Percentiles rank a stretch among this genome's conserved stretches.
phyloP scores from a whole-genome alignment of 2,329 filamentous ascomycete species.

The Verticillium nonalfalfae region DNA sequence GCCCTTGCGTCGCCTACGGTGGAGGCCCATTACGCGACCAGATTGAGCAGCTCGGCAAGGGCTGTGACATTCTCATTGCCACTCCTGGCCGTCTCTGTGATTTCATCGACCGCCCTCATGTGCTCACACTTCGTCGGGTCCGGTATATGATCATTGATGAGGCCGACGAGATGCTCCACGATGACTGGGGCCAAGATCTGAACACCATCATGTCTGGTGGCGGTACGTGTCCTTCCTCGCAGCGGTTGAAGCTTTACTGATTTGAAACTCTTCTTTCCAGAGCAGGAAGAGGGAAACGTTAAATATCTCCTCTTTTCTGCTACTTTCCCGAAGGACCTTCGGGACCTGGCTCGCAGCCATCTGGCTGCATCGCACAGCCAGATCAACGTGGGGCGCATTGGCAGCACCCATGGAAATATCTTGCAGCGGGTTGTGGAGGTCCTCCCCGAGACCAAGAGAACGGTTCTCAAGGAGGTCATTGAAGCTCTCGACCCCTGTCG shows the following conservation, averaged over 20 bases:
- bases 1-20: slow-evolving; percentile 84
- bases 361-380: slow-evolving; percentile 69
- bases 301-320: slow-evolving; percentile 85
- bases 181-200: slow-evolving; percentile 74
- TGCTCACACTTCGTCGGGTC: slow-evolving; percentile 69
- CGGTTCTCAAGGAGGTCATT: slow-evolving; percentile 67
- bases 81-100: slow-evolving; percentile 83
- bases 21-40: slow-evolving; percentile 69
- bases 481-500: slow-evolving; percentile 63
- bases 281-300: slow-evolving; percentile 64
- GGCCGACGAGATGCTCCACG: slow-evolving; percentile 83
- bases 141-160: slow-evolving; percentile 85
- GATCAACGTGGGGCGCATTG: slow-evolving; percentile 81
- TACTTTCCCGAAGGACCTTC: slow-evolving; percentile 79
- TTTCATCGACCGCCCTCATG: slow-evolving; percentile 66
- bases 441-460: slow-evolving; percentile 60
- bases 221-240: slow-evolving; percentile 43
- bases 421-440: slow-evolving; percentile 67
- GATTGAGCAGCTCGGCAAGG: slow-evolving; percentile 65
- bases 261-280: slow-evolving; percentile 34
- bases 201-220: slow-evolving; percentile 71
- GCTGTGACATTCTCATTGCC: slow-evolving; percentile 84
- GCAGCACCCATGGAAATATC: slow-evolving; percentile 78
- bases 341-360: slow-evolving; percentile 69
- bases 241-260: slow-evolving; percentile 16